phyloP scores from a whole-genome alignment of 2,329 filamentous ascomycete species.

The Trichoderma breve region DNA sequence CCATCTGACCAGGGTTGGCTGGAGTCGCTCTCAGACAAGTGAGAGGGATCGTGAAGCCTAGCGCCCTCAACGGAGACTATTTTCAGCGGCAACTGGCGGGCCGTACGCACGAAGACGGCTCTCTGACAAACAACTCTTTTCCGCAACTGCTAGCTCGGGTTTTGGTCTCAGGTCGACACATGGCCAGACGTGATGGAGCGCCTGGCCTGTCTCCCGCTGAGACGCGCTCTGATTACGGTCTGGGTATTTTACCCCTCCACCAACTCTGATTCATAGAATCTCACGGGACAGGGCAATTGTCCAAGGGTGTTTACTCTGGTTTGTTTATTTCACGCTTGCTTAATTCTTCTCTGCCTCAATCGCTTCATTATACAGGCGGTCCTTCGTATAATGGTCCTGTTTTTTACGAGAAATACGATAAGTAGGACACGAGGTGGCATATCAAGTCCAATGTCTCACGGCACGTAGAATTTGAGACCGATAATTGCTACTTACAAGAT shows the following conservation, averaged over 20 bases:
- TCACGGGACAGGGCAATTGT: background rate
- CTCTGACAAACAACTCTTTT: background rate
- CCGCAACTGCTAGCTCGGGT: background rate
- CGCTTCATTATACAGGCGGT: background rate
- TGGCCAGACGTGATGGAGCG: background rate
- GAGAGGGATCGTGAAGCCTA: constrained; percentile 1
- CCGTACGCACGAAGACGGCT: background rate
- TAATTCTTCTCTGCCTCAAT: background rate
- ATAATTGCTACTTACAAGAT: background rate
- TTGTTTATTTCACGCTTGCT: background rate
- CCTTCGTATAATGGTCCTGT: background rate
- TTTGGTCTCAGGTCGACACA: constrained; percentile 6
- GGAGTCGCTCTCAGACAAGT: background rate
- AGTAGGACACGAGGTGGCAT: background rate
- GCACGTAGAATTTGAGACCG: background rate
- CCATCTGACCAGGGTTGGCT: background rate
- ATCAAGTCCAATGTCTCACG: background rate
- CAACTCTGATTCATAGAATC: background rate
- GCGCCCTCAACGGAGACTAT: constrained; percentile 2
- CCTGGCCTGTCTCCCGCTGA: background rate
- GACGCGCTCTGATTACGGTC: background rate
- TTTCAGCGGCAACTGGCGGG: constrained; percentile 2
- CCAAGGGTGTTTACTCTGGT: background rate
- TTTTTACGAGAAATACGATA: background rate
- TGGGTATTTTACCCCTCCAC: background rate